Conservation (phyloP, 1,284 basidiomycete genomes). For the Laetiporus sulphureus region DNA sequence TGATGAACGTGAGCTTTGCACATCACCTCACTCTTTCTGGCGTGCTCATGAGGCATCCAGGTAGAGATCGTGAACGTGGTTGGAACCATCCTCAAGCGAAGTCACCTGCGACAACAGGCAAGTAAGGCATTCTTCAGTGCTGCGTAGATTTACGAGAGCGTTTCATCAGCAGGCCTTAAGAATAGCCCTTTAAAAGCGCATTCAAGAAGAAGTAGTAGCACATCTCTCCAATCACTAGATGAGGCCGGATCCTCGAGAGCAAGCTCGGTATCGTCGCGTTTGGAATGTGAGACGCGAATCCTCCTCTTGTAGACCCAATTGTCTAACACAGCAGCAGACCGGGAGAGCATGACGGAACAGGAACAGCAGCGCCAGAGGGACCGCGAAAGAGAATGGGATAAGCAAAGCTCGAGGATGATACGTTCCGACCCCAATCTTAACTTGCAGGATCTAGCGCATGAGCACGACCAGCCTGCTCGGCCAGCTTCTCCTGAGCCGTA, state of each 20-base stretch:
- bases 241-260: conserved; percentile 33
- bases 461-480: conserved; percentile 20
- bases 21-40: too few relatives aligned
- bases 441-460: conserved; percentile 17
- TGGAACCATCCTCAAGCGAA: conserved; percentile 19
- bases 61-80: conserved; percentile 18
- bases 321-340: conserved; percentile 26
- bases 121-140: too few relatives aligned
- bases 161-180: too few relatives aligned
- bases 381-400: conserved; percentile 53
- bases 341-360: conserved; percentile 35
- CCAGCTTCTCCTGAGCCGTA: conserved; percentile 21
- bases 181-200: too few relatives aligned
- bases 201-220: too few relatives aligned
- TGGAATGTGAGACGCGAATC: conserved; percentile 34
- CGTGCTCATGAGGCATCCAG: too few relatives aligned
- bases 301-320: neutral
- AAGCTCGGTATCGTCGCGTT: conserved; percentile 39
- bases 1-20: too few relatives aligned
- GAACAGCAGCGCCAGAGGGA: conserved; percentile 37
- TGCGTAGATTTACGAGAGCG: too few relatives aligned
- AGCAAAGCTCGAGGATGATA: conserved; percentile 28
- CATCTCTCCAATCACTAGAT: conserved; percentile 31
- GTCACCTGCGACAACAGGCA: conserved; percentile 10
- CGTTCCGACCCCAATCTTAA: conserved; percentile 22